Evolutionary conservation across 768 basidiomycete species (phyloP).

Genomic region (Mycena kentingensis): DNA sequence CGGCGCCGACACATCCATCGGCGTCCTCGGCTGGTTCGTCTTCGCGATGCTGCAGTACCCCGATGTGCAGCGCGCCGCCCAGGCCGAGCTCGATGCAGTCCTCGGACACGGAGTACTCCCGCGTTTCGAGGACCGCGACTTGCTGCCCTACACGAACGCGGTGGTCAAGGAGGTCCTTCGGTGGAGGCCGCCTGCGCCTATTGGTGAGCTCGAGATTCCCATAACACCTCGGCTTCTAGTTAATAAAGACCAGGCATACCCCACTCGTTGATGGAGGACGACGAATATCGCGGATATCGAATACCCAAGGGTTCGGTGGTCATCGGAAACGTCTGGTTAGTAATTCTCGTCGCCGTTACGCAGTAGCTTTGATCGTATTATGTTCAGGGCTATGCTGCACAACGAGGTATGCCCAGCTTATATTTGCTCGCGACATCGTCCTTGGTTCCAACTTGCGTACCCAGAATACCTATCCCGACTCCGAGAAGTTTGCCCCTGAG

Average conservation of each 20-base stretch:
- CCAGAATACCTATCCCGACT: no score
- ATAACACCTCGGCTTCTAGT: not conserved
- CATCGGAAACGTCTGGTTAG: no score
- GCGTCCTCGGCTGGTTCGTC: conserved; percentile 2
- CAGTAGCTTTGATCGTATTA: no score
- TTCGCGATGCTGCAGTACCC: conserved; percentile 9
- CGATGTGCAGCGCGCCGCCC: conserved; percentile 4
- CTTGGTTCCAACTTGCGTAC: no score
- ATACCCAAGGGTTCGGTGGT: conserved; percentile 24
- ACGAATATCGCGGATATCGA: conserved; percentile 19
- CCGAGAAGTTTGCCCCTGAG: no score
- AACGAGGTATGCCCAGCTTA: no score
- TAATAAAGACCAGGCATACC: not conserved
- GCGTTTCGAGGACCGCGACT: not conserved
- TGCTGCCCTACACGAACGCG: not conserved
- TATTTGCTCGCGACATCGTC: no score
- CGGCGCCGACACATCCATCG: no score
- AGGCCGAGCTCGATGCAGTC: conserved; percentile 6
- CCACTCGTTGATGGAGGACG: no score
- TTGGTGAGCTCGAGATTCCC: not conserved
- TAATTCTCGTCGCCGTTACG: no score
- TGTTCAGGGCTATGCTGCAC: no score
- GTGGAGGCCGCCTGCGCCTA: conserved; percentile 1
- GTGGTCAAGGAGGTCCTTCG: conserved; percentile 1
- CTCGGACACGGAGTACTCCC: conserved; percentile 5